Evolutionary conservation across 495 filamentous ascomycete species (phyloP), one percentile per base, ranked within the genome.

Genomic region (Podospora didyma): DNA sequence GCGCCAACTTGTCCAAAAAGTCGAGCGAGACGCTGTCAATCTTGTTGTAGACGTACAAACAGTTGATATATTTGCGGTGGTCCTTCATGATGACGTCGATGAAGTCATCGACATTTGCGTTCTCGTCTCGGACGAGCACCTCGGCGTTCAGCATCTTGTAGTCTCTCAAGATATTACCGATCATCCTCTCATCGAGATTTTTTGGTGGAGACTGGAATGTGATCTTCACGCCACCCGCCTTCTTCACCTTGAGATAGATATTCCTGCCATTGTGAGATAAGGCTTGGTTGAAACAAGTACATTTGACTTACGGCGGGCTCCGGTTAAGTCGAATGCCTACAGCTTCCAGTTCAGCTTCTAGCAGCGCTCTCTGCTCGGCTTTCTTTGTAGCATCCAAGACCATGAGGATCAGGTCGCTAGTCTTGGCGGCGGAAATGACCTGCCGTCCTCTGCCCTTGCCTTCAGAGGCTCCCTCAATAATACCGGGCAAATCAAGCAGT

Each of bases 21-120:
- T 96, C 89, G 58, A 99, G 81, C 23, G 89, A 92, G 62, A 99
- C 86, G 70, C 85, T 87, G 78, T 99, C 95, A 77, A 99, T 96
- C 74, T 99, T 99, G 88, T 99, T 99, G 83, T 99, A 99, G 26
- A 97, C 95, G 75, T 99, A 99, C 22, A 99, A 81, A 66, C 92
- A 96, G 53, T 73, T 75, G 76, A 99, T 97, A 77, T 99, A 99
- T 74, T 95, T 97, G 62, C 95, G 82, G 77, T 99, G 92, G 66
- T 96, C 90, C 64, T 92, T 94, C 92, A 97, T 97, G 73, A 74
- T 96, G 44, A 97, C 92, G 70, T 99, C 95, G 68, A 99, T 97
- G 69, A 99, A 88, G 71, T 99, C 94, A 73, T 99, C 95, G 31
- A 99, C 92, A 14, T 93, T 97, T 22, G 89, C 89, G 65, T 96